Evolutionary conservation across 345 rosid species (phyloP).

Genomic region (Boechera divaricarpa): DNA sequence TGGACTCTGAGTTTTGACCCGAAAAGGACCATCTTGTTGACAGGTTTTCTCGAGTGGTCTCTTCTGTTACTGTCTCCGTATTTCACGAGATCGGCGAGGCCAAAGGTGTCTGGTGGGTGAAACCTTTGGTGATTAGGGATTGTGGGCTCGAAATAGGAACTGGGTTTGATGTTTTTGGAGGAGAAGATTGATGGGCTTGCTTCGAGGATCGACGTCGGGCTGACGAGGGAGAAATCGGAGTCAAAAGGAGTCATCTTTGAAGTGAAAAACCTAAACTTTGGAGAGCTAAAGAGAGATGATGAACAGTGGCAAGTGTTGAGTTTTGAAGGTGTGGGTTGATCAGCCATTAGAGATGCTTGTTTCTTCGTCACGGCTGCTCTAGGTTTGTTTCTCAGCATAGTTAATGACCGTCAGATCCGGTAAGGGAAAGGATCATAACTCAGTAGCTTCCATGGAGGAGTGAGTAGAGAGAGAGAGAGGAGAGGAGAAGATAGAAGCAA

Average conservation of each 20-base stretch:
- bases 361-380: conserved; percentile 55
- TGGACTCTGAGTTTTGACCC: conserved; percentile 61
- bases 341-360: conserved; percentile 64
- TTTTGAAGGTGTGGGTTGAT: conserved; percentile 53
- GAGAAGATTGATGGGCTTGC: conserved; percentile 51
- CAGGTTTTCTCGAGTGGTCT: conserved; percentile 38
- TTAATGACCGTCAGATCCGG: conserved; percentile 28
- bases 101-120: conserved; percentile 53
- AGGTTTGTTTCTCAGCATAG: conserved; percentile 59
- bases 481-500: background rate
- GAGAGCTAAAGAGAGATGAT: conserved; percentile 54
- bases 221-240: conserved; percentile 49
- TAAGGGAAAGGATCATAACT: conserved; percentile 41
- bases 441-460: conserved; percentile 47
- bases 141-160: conserved; percentile 24
- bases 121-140: conserved; percentile 49
- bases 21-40: conserved; percentile 58
- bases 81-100: conserved; percentile 65
- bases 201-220: conserved; percentile 74
- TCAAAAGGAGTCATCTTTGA: conserved; percentile 51
- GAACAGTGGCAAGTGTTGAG: conserved; percentile 31
- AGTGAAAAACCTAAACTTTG: conserved; percentile 61
- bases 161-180: conserved; percentile 40
- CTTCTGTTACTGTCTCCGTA: conserved; percentile 11
- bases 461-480: background rate